Conservation (phyloP, 805 yeast genomes). For the Yarrowia bubula region DNA sequence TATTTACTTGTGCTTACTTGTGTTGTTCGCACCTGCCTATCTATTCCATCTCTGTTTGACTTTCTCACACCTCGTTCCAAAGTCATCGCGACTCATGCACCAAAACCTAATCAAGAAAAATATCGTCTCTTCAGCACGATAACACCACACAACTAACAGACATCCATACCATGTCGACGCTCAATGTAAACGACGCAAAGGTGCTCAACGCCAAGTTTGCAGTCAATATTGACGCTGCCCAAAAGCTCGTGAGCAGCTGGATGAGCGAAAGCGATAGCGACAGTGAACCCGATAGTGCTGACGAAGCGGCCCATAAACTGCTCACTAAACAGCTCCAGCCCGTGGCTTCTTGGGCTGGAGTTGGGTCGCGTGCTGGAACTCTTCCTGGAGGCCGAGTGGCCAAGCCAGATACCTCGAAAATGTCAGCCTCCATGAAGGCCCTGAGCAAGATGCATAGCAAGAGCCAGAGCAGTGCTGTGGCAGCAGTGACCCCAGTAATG, state of each 20-base stretch:
- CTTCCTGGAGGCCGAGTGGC: neutral
- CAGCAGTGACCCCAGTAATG: slow-evolving; percentile 2
- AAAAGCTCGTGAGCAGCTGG: slow-evolving; percentile 22
- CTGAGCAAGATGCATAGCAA: neutral
- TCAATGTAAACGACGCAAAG: slow-evolving; percentile 25
- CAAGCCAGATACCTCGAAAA: slow-evolving; percentile 1
- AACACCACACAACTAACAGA: neutral
- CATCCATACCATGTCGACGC: slow-evolving; percentile 1
- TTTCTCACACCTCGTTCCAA: too few relatives aligned
- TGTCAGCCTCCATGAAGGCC: slow-evolving; percentile 25
- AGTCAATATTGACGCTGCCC: neutral
- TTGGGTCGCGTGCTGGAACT: neutral
- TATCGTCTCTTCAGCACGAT: neutral
- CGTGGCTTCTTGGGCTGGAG: slow-evolving; percentile 24
- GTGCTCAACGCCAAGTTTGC: slow-evolving; percentile 25
- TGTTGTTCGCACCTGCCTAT: too few relatives aligned
- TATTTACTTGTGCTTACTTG: too few relatives aligned
- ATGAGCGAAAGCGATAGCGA: slow-evolving; percentile 3
- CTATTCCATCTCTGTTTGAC: too few relatives aligned
- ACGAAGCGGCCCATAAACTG: neutral
- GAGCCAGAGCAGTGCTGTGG: neutral
- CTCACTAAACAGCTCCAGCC: slow-evolving; percentile 11
- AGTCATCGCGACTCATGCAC: neutral
- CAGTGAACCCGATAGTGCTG: neutral
- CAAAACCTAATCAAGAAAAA: slow-evolving; percentile 6